phyloP scores from a whole-genome alignment of 257 asterid species.

The Buddleja alternifolia region DNA sequence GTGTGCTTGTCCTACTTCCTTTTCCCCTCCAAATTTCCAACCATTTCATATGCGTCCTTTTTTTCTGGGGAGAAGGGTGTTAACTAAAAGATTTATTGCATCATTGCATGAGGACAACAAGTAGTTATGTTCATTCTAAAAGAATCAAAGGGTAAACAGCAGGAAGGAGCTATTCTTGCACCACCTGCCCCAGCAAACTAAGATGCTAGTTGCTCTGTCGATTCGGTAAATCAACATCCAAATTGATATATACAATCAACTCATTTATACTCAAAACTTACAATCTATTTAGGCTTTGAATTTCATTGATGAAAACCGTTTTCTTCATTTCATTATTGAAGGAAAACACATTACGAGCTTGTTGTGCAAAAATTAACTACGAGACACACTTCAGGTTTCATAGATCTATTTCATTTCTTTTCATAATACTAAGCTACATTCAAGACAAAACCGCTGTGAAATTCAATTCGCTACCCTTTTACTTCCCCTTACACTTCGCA shows the following conservation, averaged over 20 bases:
- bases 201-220: not conserved
- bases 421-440: not conserved
- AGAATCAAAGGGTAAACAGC: not conserved
- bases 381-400: not conserved
- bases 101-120: conserved; percentile 13
- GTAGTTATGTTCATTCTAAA: not conserved
- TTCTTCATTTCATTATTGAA: not conserved
- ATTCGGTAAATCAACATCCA: not conserved
- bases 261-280: conserved; percentile 2
- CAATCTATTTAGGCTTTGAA: not conserved
- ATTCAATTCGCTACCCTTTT: not conserved
- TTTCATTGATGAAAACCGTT: not conserved
- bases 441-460: not conserved
- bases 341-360: not conserved
- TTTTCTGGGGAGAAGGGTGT: not conserved
- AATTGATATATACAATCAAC: not conserved
- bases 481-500: not conserved
- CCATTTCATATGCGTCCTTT: conserved; percentile 8
- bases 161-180: not conserved
- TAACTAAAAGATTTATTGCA: not conserved
- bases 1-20: not conserved
- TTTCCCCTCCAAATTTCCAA: conserved; percentile 11
- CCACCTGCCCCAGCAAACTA: not conserved
- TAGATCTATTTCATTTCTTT: conserved; percentile 13
- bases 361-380: not conserved